Base-by-base conservation (phyloP, 768 basidiomycete genomes). In the Melanogaster broomeanus region DNA sequence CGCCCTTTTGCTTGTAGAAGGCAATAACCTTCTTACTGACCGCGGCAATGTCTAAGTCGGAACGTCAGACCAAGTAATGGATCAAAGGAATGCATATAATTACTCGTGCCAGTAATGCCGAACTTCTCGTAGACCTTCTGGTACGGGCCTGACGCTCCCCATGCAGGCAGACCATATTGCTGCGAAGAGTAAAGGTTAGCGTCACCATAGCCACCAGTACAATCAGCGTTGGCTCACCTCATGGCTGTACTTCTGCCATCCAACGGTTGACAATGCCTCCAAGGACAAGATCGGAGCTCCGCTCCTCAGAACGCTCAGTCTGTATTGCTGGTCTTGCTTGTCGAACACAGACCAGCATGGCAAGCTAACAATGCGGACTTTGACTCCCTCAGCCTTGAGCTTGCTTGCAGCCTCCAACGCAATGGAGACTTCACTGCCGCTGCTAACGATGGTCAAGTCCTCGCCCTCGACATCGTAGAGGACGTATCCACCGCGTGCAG, bases 291-390 rank as follows among this genome's bases (percentile, higher is more conserved):
- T 85, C 31, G 94, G 94, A 11, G 90, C 88, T 30, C 94, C 94
- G 61, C 88, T 89, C 68, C 92, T 83, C 58, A 98, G 73, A 45
- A 96, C 93, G 61, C 84, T 83, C 62, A 96, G 72, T 65, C 77
- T 82, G 77, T 98, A 98, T 52, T 84, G 82, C 65, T 77, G 72
- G 56, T 81, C 75, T 72, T 98, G 94, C 62, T 81, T 78, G 69
- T 95, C 89, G 66, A 90, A 96, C 50, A 90, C 82, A 51, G 88
- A 78, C 88, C 90, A 91, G 71, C 91, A 96, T 12, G 95, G 95
- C 67, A 97, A 72, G 66, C 85, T 88, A 65, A 93, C 93, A 42
- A 97, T 70, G 30, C 94, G 84, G 54, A 82, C 84, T 74, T 85
- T 91, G 73, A 91, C 63, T 48, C 91, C 93, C 71, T 89, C 78